Base-by-base conservation (phyloP, 352 stramenopile genomes). In the Pythium insidiosum region DNA sequence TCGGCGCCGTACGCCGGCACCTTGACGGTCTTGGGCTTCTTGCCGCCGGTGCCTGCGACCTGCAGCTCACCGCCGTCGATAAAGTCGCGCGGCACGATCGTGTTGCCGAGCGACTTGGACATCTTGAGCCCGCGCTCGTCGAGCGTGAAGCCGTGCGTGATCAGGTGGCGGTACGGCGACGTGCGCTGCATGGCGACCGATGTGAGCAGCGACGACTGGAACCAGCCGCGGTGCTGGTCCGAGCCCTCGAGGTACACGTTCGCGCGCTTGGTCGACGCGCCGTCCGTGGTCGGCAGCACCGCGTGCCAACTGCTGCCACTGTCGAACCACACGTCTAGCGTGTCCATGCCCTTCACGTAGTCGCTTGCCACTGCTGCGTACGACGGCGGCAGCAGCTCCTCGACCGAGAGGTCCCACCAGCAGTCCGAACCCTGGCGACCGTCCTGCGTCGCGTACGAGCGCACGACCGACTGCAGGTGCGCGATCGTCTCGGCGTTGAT, bases 311-410 rank as follows among this genome's bases (percentile, higher is more conserved):
- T 87, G 25, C 72, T 88, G 26, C 86, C 87, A 33, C 88, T 98
- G 72, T 99, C 97, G 60, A 99, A 99, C 97, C 97, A 99, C 26
- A 99, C 97, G 66, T 99, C 97, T 57, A 99, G 87, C 3, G 97
- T 99, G 63, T 99, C 97, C 15, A 71, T 97, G 22, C 96, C 95
- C 60, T 97, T 97, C 15, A 82, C 79, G 63, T 93, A 98, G 51
- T 97, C 81, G 40, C 88, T 67, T 5, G 90, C 86, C 23, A 92
- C 56, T 23, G 58, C 59, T 19, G 84, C 54, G 54, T 93, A 60
- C 4, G 38, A 48, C 11, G 63, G 53, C 3, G 81, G 80, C 6
- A 95, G 57, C 22, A 95, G 53, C 43, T 94, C 70, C 5, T 51
- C 33, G 2, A 87, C 63, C 0, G 68, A 82, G 51, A 98, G 67